phyloP scores from a whole-genome alignment of 2,329 filamentous ascomycete genomes.

The Aspergillus sp. region DNA sequence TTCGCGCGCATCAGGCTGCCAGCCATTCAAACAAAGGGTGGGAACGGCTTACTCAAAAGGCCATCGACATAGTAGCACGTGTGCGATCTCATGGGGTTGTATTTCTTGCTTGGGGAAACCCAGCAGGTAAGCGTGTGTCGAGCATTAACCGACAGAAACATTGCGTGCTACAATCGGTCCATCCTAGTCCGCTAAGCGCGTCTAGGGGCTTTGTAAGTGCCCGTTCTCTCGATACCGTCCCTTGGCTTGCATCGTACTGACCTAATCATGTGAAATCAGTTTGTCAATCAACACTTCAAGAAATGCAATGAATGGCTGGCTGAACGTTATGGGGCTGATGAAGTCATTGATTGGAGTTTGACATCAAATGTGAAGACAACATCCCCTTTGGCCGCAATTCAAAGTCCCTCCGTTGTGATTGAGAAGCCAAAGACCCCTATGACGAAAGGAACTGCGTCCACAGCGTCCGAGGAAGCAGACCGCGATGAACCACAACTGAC shows the following conservation, averaged over 20 bases:
- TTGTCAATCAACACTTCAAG: slow-evolving; percentile 47
- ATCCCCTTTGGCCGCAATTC: slow-evolving; percentile 12
- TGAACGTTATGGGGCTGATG: slow-evolving; percentile 73
- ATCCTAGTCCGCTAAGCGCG: slow-evolving; percentile 92
- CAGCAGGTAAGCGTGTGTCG: slow-evolving; percentile 75
- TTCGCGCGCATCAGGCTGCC: slow-evolving; percentile 84
- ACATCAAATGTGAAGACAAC: slow-evolving; percentile 32
- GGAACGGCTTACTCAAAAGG: slow-evolving; percentile 88
- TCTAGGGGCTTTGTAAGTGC: slow-evolving; percentile 68
- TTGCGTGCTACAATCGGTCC: slow-evolving; percentile 79
- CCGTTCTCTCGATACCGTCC: not conserved
- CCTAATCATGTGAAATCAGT: slow-evolving; percentile 24
- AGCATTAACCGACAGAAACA: slow-evolving; percentile 73
- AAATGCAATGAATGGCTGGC: slow-evolving; percentile 67
- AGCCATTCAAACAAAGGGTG: slow-evolving; percentile 84
- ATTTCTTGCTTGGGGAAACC: slow-evolving; percentile 90
- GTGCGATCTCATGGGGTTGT: slow-evolving; percentile 79
- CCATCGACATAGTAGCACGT: slow-evolving; percentile 82
- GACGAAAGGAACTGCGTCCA: slow-evolving; percentile 7
- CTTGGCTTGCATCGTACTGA: not conserved
- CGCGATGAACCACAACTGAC: slow-evolving; percentile 18
- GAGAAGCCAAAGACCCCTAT: slow-evolving; percentile 21
- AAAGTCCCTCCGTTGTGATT: slow-evolving; percentile 21
- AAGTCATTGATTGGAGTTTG: slow-evolving; percentile 81
- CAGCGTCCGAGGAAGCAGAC: slow-evolving; percentile 9